A percentile compares a stretch with the other conserved stretches of the same genome.
Evolutionary conservation across 176 grass and related monocot genomes (phyloP).

Genomic region (Oryza rufipogon): DNA sequence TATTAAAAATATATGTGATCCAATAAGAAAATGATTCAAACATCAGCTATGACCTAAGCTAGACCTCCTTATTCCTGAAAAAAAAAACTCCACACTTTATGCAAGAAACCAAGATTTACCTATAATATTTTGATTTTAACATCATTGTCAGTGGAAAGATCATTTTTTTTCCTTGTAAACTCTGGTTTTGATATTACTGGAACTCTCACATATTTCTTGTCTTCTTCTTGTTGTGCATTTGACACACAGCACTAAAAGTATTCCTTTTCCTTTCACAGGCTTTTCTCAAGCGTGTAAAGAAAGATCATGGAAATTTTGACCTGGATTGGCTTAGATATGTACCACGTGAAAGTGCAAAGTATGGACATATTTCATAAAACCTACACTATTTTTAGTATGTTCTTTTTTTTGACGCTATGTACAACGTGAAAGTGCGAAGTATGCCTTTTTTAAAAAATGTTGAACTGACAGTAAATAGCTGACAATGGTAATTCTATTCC

Average conservation of each 20-base stretch:
- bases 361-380: conserved; percentile 37
- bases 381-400: conserved; percentile 19
- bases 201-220: neutral
- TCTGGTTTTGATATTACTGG: neutral
- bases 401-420: conserved; percentile 12
- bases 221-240: conserved; percentile 15
- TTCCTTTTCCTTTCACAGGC: conserved; percentile 37
- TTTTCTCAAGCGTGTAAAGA: conserved; percentile 48
- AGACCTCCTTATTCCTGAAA: conserved; percentile 9
- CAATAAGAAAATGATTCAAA: conserved; percentile 14
- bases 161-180: conserved; percentile 25
- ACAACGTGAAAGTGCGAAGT: neutral
- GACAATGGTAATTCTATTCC: neutral
- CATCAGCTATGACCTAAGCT: conserved; percentile 2
- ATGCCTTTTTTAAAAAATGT: neutral
- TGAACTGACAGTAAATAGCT: conserved; percentile 29
- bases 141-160: conserved; percentile 14
- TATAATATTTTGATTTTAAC: conserved; percentile 7
- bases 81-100: neutral
- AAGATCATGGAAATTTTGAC: conserved; percentile 53
- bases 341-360: conserved; percentile 53
- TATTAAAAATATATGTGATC: conserved; percentile 14
- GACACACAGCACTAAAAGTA: neutral
- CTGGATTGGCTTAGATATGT: conserved; percentile 60
- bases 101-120: neutral